Evolutionary conservation across 768 basidiomycete genomes (phyloP).

Genomic region (Russula abietina): DNA sequence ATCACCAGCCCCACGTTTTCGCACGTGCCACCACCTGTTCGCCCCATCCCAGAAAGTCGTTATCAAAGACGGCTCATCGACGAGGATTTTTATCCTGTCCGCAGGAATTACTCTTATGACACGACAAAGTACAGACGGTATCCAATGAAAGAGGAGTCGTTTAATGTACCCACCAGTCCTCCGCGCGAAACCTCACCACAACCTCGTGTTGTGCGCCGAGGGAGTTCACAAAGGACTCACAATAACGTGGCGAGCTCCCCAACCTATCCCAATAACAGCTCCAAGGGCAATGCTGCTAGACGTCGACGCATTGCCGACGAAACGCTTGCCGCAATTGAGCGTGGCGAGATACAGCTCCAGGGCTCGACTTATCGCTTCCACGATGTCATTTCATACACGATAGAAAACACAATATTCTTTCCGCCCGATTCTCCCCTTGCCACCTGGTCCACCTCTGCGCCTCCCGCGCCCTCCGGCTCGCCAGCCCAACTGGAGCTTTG

Average conservation of each 20-base stretch:
- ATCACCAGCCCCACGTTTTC: background rate
- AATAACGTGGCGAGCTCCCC: background rate
- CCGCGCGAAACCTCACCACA: background rate
- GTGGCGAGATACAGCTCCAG: conserved; percentile 37
- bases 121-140: background rate
- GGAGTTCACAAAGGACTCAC: background rate
- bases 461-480: background rate
- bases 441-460: conserved; percentile 36
- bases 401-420: conserved; percentile 48
- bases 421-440: conserved; percentile 44
- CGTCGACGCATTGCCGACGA: conserved; percentile 40
- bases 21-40: conserved; percentile 5
- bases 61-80: conserved; percentile 19
- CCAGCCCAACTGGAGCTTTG: conserved; percentile 40
- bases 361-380: conserved; percentile 33
- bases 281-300: background rate
- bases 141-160: conserved; percentile 12
- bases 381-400: conserved; percentile 33
- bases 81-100: conserved; percentile 3
- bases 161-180: background rate
- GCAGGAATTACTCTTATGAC: conserved; percentile 1
- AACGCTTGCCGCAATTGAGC: conserved; percentile 45
- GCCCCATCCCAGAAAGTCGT: conserved; percentile 3
- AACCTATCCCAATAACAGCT: background rate
- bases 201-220: conserved; percentile 12